phyloP scores from a whole-genome alignment of 495 filamentous ascomycete species.

The Hypoxylon rickii region DNA sequence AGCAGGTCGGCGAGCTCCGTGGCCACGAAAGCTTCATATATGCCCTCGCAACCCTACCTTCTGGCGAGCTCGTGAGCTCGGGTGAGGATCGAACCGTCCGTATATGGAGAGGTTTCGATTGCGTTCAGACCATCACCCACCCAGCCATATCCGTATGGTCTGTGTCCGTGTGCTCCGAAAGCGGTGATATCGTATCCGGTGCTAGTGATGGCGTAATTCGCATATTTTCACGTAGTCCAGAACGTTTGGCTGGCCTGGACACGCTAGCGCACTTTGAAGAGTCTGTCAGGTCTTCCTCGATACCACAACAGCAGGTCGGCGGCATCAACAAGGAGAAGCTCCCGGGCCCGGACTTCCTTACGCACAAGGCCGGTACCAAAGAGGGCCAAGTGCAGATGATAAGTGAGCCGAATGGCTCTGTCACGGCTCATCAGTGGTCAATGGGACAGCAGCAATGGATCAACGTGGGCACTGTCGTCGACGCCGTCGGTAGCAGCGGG shows the following conservation, averaged over 20 bases:
- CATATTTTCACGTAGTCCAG: constrained; percentile 75
- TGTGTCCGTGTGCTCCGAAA: constrained; percentile 78
- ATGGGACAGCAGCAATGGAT: constrained; percentile 67
- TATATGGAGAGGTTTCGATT: constrained; percentile 81
- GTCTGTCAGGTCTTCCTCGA: constrained; percentile 78
- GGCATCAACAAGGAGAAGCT: constrained; percentile 89
- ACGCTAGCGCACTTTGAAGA: constrained; percentile 72
- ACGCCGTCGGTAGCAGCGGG: constrained; percentile 80
- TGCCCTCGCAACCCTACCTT: constrained; percentile 73
- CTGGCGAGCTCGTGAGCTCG: constrained; percentile 86
- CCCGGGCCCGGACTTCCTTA: constrained; percentile 82
- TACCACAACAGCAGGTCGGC: constrained; percentile 77
- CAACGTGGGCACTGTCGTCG: constrained; percentile 90
- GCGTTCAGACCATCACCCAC: constrained; percentile 94
- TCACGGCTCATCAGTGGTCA: constrained; percentile 85
- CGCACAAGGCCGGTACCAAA: constrained; percentile 78
- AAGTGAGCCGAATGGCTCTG: constrained; percentile 71
- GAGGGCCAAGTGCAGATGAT: constrained; percentile 96
- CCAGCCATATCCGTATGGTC: constrained; percentile 97
- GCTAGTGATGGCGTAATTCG: constrained; percentile 88
- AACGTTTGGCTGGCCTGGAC: constrained; percentile 67
- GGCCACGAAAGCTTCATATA: constrained; percentile 98
- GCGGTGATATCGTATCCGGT: constrained; percentile 89
- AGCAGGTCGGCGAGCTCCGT: constrained; percentile 70
- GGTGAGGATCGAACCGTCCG: constrained; percentile 91